A percentile compares a stretch with the other conserved stretches of the same genome.
phyloP scores from a whole-genome alignment of 1,284 basidiomycete species.

The Cryptococcus sp. region DNA sequence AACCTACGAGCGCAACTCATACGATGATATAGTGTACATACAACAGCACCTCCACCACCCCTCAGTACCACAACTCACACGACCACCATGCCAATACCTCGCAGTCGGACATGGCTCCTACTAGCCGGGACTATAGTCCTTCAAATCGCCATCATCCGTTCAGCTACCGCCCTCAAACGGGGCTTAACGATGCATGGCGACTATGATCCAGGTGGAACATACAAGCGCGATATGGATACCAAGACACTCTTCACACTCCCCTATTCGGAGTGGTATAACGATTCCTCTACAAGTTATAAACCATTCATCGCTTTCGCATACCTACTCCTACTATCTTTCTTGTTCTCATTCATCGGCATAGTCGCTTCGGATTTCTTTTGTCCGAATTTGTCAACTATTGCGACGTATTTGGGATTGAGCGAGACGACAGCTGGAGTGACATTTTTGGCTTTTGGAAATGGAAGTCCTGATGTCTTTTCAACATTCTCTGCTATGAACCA shows the following conservation, averaged over 20 bases:
- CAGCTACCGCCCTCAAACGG: background rate
- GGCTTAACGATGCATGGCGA: background rate
- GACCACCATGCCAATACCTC: conserved; percentile 3
- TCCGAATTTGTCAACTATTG: conserved; percentile 83
- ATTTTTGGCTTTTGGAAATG: conserved; percentile 89
- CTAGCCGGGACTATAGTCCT: conserved; percentile 26
- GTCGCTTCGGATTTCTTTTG: conserved; percentile 93
- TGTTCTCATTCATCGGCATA: conserved; percentile 74
- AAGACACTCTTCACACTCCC: conserved; percentile 22
- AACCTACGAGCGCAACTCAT: too few relatives aligned
- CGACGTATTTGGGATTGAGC: conserved; percentile 72
- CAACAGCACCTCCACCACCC: background rate
- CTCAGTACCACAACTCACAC: background rate
- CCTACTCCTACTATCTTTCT: conserved; percentile 50
- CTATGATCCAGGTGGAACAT: background rate
- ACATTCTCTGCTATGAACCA: conserved; percentile 90
- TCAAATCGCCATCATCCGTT: conserved; percentile 20
- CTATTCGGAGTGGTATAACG: conserved; percentile 30
- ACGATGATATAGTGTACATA: too few relatives aligned
- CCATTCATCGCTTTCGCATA: conserved; percentile 35
- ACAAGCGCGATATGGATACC: background rate
- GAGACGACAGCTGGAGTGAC: conserved; percentile 91
- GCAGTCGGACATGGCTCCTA: conserved; percentile 23
- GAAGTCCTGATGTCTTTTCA: conserved; percentile 86
- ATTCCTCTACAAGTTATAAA: conserved; percentile 12